A percentile compares a stretch with the other conserved stretches of the same genome.
Conservation (phyloP, 192 early-diverging fungal species). For the Piromyces finnis region DNA sequence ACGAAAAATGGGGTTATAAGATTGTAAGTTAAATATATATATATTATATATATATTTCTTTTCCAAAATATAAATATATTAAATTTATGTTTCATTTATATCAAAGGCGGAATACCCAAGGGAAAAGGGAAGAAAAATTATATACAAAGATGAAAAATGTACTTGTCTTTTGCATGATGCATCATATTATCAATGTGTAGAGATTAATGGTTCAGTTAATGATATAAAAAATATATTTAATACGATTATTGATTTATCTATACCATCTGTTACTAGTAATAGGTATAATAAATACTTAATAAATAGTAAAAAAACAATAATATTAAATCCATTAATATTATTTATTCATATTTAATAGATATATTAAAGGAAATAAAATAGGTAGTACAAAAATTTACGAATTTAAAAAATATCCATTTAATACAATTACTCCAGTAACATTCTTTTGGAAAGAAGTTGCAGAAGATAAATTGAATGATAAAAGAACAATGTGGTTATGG, state of each 20-base stretch:
- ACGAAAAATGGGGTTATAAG: conserved; percentile 59
- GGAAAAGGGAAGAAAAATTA: conserved; percentile 60
- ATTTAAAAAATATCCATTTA: conserved; percentile 27
- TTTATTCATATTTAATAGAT: too few species aligned
- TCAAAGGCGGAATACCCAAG: conserved; percentile 58
- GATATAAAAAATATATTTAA: conserved; percentile 28
- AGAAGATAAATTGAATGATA: conserved; percentile 2
- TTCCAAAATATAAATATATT: too few species aligned
- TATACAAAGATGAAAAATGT: conserved; percentile 55
- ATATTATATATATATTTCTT: too few species aligned
- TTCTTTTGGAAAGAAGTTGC: conserved; percentile 54
- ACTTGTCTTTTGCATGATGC: conserved; percentile 67
- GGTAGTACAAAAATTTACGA: conserved; percentile 34
- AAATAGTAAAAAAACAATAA: not conserved
- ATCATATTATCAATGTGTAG: conserved; percentile 57
- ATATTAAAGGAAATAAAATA: conserved; percentile 32
- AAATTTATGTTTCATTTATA: too few species aligned
- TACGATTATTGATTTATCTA: conserved; percentile 36
- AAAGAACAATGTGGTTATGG: conserved; percentile 54
- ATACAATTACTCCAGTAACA: conserved; percentile 46
- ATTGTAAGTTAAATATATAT: conserved; percentile 28
- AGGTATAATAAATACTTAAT: not conserved
- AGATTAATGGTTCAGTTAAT: conserved; percentile 35
- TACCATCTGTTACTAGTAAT: conserved; percentile 16
- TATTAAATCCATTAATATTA: too few species aligned